phyloP scores from a whole-genome alignment of 2,329 filamentous ascomycete genomes.

The Plenodomus tracheiphilus region DNA sequence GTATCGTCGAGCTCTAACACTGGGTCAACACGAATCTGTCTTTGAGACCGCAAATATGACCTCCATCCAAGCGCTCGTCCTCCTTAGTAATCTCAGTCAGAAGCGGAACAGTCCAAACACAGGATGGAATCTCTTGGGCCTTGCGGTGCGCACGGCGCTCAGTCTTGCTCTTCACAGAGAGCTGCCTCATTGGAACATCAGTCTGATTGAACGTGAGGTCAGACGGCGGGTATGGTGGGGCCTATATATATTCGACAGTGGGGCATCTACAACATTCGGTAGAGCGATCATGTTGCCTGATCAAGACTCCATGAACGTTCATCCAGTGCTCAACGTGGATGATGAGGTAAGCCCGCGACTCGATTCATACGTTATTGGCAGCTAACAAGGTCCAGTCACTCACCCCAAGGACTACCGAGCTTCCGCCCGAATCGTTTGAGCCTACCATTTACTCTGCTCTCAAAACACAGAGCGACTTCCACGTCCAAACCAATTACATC shows the following conservation, averaged over 20 bases:
- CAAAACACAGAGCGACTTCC: slow-evolving; percentile 25
- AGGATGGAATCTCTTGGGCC: slow-evolving; percentile 29
- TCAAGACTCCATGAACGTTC: slow-evolving; percentile 30
- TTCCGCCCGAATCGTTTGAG: slow-evolving; percentile 18
- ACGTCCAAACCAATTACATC: slow-evolving; percentile 29
- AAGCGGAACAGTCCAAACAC: slow-evolving; percentile 30
- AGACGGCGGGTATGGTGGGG: slow-evolving; percentile 31
- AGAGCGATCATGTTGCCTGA: slow-evolving; percentile 30
- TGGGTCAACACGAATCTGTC: slow-evolving; percentile 30
- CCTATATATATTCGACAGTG: slow-evolving; percentile 31
- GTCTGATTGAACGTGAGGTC: slow-evolving; percentile 28
- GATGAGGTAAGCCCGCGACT: slow-evolving; percentile 16
- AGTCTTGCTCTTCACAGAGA: slow-evolving; percentile 31
- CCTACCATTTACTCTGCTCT: slow-evolving; percentile 27
- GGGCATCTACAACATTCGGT: slow-evolving; percentile 30
- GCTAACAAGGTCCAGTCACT: slow-evolving; percentile 18
- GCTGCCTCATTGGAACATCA: slow-evolving; percentile 32
- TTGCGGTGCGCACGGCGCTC: slow-evolving; percentile 27
- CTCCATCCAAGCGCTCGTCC: slow-evolving; percentile 27
- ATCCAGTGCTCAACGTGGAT: slow-evolving; percentile 24
- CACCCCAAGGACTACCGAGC: slow-evolving; percentile 21
- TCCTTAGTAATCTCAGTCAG: slow-evolving; percentile 29
- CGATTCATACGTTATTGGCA: background rate
- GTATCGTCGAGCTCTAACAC: slow-evolving; percentile 26
- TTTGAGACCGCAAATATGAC: slow-evolving; percentile 29